Conservation (phyloP, 2,329 filamentous ascomycete species). For the Fusarium dimerum region DNA sequence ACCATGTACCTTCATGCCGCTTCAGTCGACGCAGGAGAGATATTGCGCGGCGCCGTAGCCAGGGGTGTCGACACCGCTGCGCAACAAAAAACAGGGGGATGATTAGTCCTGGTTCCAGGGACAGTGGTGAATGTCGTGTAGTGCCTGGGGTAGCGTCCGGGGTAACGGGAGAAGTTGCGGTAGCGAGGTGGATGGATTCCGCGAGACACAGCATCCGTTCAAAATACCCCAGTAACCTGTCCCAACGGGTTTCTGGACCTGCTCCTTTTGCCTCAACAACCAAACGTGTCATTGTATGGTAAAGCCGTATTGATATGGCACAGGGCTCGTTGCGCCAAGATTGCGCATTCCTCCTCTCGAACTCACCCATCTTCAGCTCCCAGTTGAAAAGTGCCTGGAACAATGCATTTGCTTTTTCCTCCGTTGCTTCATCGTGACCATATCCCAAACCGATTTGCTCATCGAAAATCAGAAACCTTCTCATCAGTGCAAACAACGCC, state of each 20-base stretch:
- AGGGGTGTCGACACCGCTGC: constrained; percentile 34
- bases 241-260: constrained; percentile 32
- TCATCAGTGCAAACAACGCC: constrained; percentile 19
- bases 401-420: constrained; percentile 1
- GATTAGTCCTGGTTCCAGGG: constrained; percentile 35
- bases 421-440: background rate
- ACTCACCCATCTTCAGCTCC: constrained; percentile 26
- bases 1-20: constrained; percentile 37
- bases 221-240: constrained; percentile 30
- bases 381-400: constrained; percentile 18
- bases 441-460: constrained; percentile 2
- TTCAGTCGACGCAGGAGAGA: constrained; percentile 25
- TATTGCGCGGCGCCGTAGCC: constrained; percentile 29
- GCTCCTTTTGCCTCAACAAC: constrained; percentile 17
- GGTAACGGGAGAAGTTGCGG: background rate
- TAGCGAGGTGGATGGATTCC: constrained; percentile 13
- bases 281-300: constrained; percentile 29
- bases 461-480: constrained; percentile 22
- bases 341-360: constrained; percentile 13
- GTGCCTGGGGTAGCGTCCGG: constrained; percentile 8
- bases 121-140: constrained; percentile 23
- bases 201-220: constrained; percentile 27
- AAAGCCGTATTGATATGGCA: constrained; percentile 29
- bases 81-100: constrained; percentile 31
- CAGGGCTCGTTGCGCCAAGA: constrained; percentile 12